Base-by-base conservation (phyloP, 31 red algal genomes). In the Endocladia muricata region DNA sequence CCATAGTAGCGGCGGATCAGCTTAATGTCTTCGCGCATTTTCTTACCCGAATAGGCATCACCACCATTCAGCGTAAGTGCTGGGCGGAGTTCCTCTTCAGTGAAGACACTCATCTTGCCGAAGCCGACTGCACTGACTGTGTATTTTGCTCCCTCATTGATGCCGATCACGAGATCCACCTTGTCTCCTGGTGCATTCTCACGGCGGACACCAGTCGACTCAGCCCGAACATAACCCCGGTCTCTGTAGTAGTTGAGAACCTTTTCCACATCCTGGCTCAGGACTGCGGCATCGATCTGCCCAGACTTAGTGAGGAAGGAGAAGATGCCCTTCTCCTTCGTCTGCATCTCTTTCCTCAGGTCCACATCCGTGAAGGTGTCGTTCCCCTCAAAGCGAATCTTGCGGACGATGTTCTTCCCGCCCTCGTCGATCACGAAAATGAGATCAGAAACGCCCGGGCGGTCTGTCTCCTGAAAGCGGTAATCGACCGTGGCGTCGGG, bases 251-350 rank as follows among this genome's bases (percentile, higher is more conserved):
- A 37, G 34, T 71, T 17, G 15, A 51, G 30, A 11, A 71, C 13
- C 31, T n/a, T 8, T 48, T 71, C 36, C 7, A 8, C 13, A 25
- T 71, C 67, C 7, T 51, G 34, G 15, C 51, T 37, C 35, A 71
- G 30, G 13, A n/a, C 51, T 52, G 41, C 39, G 9, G 26, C 15
- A 71, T 71, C 67, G 39, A 71, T 71, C 7, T 71, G 41, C 51
- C 67, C 67, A 40, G 67, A 71, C 67, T 71, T 71, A 8, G 67
- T 71, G 36, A 71, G 11, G 39, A 71, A 71, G 9, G 67, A 71
- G 30, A 71, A 71, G 51, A 71, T 71, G 13, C 67, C 67, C 36
- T 71, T 71, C 35, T 71, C 34, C 67, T 71, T 71, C 7, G 67
- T 71, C 36, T 19, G 15, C 67, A 71, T 51, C 8, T 52, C 7